These are phyloP conservation scores for Pythium aquatile DNA, from an alignment of 352 stramenopile species.

Conservation along the genomic window DNA sequence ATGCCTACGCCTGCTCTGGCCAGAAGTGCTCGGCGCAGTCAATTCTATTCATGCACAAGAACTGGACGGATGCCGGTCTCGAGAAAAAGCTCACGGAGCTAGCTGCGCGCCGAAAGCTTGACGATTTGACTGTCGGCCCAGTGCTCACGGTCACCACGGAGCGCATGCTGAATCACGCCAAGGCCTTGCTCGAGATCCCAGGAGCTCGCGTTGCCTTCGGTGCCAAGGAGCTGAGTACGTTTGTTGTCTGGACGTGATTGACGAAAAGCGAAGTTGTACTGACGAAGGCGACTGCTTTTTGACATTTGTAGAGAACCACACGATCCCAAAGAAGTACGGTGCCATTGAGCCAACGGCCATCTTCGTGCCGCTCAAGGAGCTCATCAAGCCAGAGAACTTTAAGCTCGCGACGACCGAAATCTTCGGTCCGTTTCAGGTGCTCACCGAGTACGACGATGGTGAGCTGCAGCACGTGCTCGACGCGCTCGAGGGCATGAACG, in stretches of 20 bases:
- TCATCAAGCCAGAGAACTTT: conserved; percentile 95
- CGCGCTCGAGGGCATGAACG: conserved; percentile 94
- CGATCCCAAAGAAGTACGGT: conserved; percentile 95
- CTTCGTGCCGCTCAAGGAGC: conserved; percentile 95
- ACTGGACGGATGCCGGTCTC: conserved; percentile 92
- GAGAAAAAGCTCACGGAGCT: conserved; percentile 92
- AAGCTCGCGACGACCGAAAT: conserved; percentile 94
- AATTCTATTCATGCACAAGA: conserved; percentile 98
- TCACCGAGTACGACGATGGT: conserved; percentile 94
- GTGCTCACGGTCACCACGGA: conserved; percentile 97
- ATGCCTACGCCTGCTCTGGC: conserved; percentile 97
- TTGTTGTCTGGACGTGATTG: background rate
- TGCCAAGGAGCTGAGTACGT: conserved; percentile 85
- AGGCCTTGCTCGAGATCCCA: conserved; percentile 91
- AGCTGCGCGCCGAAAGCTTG: conserved; percentile 88
- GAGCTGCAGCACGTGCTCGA: conserved; percentile 91
- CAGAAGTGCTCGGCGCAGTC: conserved; percentile 99
- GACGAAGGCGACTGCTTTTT: background rate
- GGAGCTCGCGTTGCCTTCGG: conserved; percentile 95
- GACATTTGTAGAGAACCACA: conserved; percentile 77
- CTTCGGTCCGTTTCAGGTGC: conserved; percentile 98
- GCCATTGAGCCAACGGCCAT: conserved; percentile 97
- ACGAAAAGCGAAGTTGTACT: background rate
- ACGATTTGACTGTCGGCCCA: conserved; percentile 95
- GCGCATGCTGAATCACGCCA: conserved; percentile 92